A percentile compares a stretch with the other conserved stretches of the same genome.
phyloP scores from a whole-genome alignment of 2,329 filamentous ascomycete species.

The Neonectria magnoliae region DNA sequence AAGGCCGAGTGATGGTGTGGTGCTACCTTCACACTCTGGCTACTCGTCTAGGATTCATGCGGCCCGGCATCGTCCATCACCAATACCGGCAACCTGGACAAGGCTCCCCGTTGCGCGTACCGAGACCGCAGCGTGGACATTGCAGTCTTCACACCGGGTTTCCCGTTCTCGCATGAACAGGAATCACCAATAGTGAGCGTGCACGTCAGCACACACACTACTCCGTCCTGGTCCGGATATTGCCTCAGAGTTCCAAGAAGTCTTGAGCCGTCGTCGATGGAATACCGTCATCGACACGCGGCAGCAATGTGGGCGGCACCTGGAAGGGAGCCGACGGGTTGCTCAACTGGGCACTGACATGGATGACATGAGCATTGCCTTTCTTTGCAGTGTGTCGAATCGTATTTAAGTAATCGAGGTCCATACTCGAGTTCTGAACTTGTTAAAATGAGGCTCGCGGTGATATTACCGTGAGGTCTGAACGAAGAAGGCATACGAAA shows the following conservation, averaged over 20 bases:
- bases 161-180: slow-evolving; percentile 5
- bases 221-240: neutral
- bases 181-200: slow-evolving; percentile 15
- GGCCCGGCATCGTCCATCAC: slow-evolving; percentile 1
- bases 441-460: neutral
- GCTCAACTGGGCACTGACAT: neutral
- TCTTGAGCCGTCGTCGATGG: neutral
- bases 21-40: slow-evolving; percentile 1
- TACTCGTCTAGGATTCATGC: slow-evolving; percentile 9
- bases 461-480: neutral
- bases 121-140: neutral
- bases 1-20: slow-evolving; percentile 22
- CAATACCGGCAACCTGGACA: slow-evolving; percentile 1
- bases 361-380: neutral
- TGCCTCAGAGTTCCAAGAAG: neutral
- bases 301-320: neutral
- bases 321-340: neutral
- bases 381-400: neutral
- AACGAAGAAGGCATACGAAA: neutral
- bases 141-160: neutral
- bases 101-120: neutral
- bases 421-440: neutral
- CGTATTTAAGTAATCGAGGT: neutral
- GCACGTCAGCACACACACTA: slow-evolving; percentile 17
- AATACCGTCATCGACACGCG: neutral